Conservation (phyloP, 2,329 filamentous ascomycete genomes). For the Apiospora saccharicola region DNA sequence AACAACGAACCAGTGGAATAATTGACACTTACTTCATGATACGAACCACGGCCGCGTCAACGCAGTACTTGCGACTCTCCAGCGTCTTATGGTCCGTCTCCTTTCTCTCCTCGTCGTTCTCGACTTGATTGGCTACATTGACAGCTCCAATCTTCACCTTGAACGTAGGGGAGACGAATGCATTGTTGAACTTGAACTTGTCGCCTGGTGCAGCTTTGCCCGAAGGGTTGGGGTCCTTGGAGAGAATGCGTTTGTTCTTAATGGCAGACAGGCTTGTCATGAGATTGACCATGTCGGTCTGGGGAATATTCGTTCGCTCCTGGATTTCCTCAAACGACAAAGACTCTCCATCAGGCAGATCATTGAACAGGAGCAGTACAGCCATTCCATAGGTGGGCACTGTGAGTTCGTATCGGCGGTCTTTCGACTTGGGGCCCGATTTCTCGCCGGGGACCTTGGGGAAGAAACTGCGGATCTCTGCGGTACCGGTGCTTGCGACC, state of each 20-base stretch:
- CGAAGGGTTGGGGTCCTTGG: constrained; percentile 82
- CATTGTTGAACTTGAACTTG: constrained; percentile 81
- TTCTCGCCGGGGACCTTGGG: constrained; percentile 75
- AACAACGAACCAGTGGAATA: not conserved
- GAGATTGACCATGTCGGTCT: constrained; percentile 75
- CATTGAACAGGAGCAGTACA: constrained; percentile 88
- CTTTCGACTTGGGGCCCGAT: constrained; percentile 64
- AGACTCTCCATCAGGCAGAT: constrained; percentile 61
- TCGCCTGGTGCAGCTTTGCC: constrained; percentile 75
- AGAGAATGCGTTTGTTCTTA: constrained; percentile 77
- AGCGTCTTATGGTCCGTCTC: constrained; percentile 80
- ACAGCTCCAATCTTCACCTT: constrained; percentile 92
- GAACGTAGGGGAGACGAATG: constrained; percentile 82
- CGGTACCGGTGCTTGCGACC: constrained; percentile 75
- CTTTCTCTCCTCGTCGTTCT: constrained; percentile 73
- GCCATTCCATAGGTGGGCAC: constrained; percentile 94
- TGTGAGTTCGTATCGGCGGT: constrained; percentile 86
- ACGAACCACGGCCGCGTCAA: constrained; percentile 79
- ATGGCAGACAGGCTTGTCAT: constrained; percentile 84
- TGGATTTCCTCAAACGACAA: constrained; percentile 81
- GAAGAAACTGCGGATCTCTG: constrained; percentile 84
- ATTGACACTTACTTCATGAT: constrained; percentile 80
- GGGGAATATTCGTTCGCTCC: constrained; percentile 79
- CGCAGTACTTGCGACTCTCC: constrained; percentile 72
- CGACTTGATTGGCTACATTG: constrained; percentile 82